Evolutionary conservation across 805 yeast species (phyloP).

Genomic region (Priceomyces castillae): DNA sequence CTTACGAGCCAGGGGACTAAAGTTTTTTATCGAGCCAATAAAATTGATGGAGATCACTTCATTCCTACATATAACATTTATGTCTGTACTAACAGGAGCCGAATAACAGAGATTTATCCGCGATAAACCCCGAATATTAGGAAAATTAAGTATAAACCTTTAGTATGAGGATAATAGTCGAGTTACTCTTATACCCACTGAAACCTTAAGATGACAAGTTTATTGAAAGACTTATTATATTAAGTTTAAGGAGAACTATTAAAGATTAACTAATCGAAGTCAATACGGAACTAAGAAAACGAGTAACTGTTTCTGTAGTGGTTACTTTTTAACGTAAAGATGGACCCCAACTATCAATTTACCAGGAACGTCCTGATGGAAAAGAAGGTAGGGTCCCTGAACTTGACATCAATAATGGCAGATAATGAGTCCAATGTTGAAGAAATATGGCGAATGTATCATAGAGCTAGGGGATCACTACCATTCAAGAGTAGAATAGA

Average conservation of each 20-base stretch:
- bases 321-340: neutral
- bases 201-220: neutral
- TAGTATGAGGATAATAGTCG: neutral
- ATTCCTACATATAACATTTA: neutral
- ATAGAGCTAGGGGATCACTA: conserved; percentile 67
- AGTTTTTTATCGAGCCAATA: neutral
- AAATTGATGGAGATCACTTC: neutral
- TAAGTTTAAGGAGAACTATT: neutral
- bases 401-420: conserved; percentile 3
- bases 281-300: no score
- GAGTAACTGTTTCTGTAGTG: neutral
- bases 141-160: neutral
- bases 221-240: neutral
- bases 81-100: neutral
- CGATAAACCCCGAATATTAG: neutral
- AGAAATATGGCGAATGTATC: conserved; percentile 75
- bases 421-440: conserved; percentile 15
- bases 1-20: neutral
- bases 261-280: neutral
- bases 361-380: neutral
- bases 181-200: no score
- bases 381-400: neutral
- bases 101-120: neutral
- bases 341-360: neutral
- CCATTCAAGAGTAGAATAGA: conserved; percentile 79